Evolutionary conservation across 2,329 filamentous ascomycete species (phyloP).

Genomic region (Pyrenophora graminea): DNA sequence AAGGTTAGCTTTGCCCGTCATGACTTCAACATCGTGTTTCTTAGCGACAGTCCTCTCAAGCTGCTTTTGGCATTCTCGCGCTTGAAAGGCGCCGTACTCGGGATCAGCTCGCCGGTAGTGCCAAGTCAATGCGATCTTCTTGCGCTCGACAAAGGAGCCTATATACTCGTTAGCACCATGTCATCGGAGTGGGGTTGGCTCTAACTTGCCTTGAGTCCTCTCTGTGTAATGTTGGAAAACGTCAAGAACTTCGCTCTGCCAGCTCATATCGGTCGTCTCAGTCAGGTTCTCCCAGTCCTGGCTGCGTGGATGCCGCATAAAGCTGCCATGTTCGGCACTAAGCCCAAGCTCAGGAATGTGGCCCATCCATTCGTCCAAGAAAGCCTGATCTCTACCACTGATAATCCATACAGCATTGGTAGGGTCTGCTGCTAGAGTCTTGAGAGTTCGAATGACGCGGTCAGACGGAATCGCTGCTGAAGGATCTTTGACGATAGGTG

Average conservation of each 20-base stretch:
- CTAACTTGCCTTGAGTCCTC: conserved; percentile 71
- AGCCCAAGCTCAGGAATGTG: conserved; percentile 88
- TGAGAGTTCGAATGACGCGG: conserved; percentile 77
- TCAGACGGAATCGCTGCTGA: conserved; percentile 86
- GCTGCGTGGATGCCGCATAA: conserved; percentile 79
- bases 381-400: conserved; percentile 89
- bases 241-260: conserved; percentile 83
- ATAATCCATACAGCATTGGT: conserved; percentile 97
- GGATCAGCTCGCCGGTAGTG: conserved; percentile 93
- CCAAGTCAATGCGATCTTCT: conserved; percentile 94
- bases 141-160: conserved; percentile 92
- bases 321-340: conserved; percentile 95
- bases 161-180: conserved; percentile 17
- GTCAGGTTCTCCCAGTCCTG: conserved; percentile 88
- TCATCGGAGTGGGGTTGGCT: too few relatives aligned
- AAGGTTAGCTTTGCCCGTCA: conserved; percentile 94
- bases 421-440: conserved; percentile 76
- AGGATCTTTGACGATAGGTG: conserved; percentile 89
- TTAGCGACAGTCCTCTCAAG: conserved; percentile 76
- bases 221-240: conserved; percentile 90
- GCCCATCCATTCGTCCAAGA: conserved; percentile 89
- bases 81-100: conserved; percentile 79
- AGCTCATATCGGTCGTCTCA: conserved; percentile 84
- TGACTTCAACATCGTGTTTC: conserved; percentile 91
- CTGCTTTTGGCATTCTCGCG: conserved; percentile 78